Evolutionary conservation across 768 basidiomycete genomes (phyloP), one percentile per base, ranked within the genome.

Genomic region (Kwoniella newhampshirensis): DNA sequence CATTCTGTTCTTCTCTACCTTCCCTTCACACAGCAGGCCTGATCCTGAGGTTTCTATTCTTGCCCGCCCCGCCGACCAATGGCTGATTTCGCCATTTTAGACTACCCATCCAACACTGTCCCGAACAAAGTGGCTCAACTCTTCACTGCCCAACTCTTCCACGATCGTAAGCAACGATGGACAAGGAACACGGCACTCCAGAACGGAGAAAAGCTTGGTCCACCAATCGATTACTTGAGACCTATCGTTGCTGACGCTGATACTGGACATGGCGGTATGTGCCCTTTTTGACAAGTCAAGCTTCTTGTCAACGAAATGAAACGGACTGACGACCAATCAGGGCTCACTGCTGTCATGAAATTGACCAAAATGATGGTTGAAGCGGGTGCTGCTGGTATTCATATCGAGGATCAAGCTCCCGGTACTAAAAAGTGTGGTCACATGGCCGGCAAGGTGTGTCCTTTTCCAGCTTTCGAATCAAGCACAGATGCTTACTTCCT

Each of bases 301-400:
- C 18, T 7, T n/a, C 18, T 7, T n/a, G 18, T n/a, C 5, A 6
- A 6, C 20, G 17, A 5, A 12, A 3, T 44, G 42, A 23, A n/a
- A 3, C 12, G 11, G 20, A 18, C 21, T 18, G 4, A 27, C 23
- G 21, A 48, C 18, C 12, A 23, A n/a, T n/a, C 49, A 69, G 94
- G 94, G 60, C 80, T 98, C 66, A 97, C 93, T n/a, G 92, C 96
- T 17, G 86, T 91, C 60, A 94, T 98, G 91, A 98, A 97, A 80
- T 85, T 99, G 60, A 85, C 96, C 57, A 99, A 99, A 79, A 86
- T 99, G 84, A 97, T 99, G 74, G 91, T 97, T 63, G 96, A 99
- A 79, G 89, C 91, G 68, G 94, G 96, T 61, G 96, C 96, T 0
- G 93, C 96, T 15, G 96, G 94, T 20, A 91, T 99, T 51, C 96